Percentiles rank a stretch among this genome's conserved stretches.
Evolutionary conservation across 805 yeast genomes (phyloP).

Genomic region (Candida schatavii): DNA sequence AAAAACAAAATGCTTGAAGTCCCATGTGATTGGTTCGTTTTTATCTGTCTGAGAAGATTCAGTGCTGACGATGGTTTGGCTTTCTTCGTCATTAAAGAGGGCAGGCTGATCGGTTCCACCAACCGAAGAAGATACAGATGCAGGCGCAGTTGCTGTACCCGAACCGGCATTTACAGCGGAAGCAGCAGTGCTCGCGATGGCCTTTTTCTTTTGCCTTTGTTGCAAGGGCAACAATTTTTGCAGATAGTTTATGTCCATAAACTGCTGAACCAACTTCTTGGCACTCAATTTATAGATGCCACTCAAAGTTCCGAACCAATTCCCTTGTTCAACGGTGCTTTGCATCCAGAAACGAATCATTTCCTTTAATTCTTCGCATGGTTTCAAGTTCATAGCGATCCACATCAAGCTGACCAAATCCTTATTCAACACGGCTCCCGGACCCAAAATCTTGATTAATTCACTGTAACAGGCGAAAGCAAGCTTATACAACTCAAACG

Average conservation of each 20-base stretch:
- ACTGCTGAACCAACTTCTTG: conserved; percentile 38
- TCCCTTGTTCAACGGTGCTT: conserved; percentile 37
- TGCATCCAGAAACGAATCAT: conserved; percentile 63
- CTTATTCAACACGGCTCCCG: conserved; percentile 38
- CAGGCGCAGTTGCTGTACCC: not conserved
- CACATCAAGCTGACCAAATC: conserved; percentile 56
- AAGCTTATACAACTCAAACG: conserved; percentile 35
- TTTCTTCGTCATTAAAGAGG: conserved; percentile 40
- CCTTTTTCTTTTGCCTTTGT: conserved; percentile 38
- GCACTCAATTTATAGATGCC: conserved; percentile 46
- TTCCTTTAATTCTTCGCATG: conserved; percentile 40
- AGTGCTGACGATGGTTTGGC: conserved; percentile 37
- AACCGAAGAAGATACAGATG: too few species aligned
- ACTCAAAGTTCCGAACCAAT: conserved; percentile 60
- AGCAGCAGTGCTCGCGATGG: conserved; percentile 3
- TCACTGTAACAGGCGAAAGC: conserved; percentile 60
- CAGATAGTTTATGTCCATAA: conserved; percentile 36
- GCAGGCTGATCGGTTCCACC: conserved; percentile 9
- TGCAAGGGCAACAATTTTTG: conserved; percentile 40
- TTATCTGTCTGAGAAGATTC: conserved; percentile 35
- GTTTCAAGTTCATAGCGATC: conserved; percentile 53
- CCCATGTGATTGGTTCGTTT: conserved; percentile 58
- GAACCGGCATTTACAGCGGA: not conserved
- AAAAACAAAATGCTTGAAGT: conserved; percentile 49
- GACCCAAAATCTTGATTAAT: conserved; percentile 49